Conservation (phyloP, 2,329 filamentous ascomycete species). For the Trichoderma simmonsii region DNA sequence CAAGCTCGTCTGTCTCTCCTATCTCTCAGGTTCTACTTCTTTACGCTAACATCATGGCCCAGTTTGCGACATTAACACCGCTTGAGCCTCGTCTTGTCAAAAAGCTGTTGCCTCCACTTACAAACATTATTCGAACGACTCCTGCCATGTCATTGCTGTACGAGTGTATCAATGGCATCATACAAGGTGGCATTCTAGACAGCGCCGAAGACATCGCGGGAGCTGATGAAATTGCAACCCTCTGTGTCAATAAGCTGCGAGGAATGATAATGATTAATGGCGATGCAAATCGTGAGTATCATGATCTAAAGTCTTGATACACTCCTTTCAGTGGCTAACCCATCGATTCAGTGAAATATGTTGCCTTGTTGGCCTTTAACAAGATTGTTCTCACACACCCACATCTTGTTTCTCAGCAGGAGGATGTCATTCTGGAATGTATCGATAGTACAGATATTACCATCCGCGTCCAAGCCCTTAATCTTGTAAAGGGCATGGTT, state of each 20-base stretch:
- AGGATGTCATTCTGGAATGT: conserved; percentile 94
- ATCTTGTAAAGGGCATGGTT: conserved; percentile 92
- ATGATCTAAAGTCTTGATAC: background rate
- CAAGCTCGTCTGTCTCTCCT: conserved; percentile 66
- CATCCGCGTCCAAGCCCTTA: conserved; percentile 87
- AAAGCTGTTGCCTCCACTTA: conserved; percentile 86
- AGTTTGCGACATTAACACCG: conserved; percentile 94
- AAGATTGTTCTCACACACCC: conserved; percentile 89
- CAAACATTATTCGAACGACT: conserved; percentile 89
- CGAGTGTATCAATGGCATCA: conserved; percentile 97
- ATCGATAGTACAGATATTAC: conserved; percentile 95
- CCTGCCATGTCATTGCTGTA: conserved; percentile 97
- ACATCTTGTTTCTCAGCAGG: conserved; percentile 82
- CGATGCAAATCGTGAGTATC: conserved; percentile 77
- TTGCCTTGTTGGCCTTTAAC: conserved; percentile 91
- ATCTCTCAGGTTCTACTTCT: conserved; percentile 37
- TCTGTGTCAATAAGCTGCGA: conserved; percentile 89
- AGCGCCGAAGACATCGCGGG: conserved; percentile 75
- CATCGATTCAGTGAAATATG: conserved; percentile 75
- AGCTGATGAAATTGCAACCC: conserved; percentile 83
- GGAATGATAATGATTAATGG: conserved; percentile 93
- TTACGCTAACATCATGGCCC: conserved; percentile 46
- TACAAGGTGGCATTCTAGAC: conserved; percentile 90
- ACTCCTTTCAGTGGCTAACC: conserved; percentile 19
- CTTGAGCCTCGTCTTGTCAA: conserved; percentile 86